Percentiles rank a stretch among this genome's conserved stretches.
These are phyloP conservation scores for Pneumocystis canis DNA, from an alignment of 1,139 yeast genomes.

Conservation along the genomic window DNA sequence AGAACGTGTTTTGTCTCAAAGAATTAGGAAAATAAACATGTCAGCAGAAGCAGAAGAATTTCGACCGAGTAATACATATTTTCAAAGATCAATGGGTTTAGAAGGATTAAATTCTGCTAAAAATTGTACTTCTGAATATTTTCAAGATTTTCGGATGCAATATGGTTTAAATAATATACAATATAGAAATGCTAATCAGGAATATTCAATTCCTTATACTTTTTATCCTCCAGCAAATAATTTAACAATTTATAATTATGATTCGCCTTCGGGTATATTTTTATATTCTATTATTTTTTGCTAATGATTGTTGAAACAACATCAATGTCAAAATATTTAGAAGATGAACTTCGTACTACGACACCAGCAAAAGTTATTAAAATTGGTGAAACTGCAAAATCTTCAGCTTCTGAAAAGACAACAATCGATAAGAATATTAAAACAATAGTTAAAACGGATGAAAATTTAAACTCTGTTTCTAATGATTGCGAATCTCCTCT, in stretches of 20 bases:
- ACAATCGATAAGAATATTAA: conserved; percentile 8
- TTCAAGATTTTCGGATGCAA: background rate
- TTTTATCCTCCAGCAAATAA: background rate
- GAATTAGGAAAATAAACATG: background rate
- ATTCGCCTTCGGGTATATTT: background rate
- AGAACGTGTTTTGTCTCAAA: background rate
- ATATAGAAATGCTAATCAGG: background rate
- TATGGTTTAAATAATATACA: background rate
- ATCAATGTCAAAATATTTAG: background rate
- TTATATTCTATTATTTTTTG: background rate
- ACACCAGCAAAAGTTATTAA: conserved; percentile 5
- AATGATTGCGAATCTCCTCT: conserved; percentile 13
- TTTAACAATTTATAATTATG: background rate
- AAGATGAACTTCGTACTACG: background rate
- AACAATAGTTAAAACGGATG: conserved; percentile 12
- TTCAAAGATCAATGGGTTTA: background rate
- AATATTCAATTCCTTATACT: background rate
- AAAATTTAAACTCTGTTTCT: conserved; percentile 5
- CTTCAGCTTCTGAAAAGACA: conserved; percentile 8
- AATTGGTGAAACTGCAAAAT: conserved; percentile 1
- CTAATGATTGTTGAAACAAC: background rate
- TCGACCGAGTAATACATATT: background rate
- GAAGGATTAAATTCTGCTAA: background rate
- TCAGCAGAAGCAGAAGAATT: background rate
- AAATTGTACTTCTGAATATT: background rate